Evolutionary conservation across 352 stramenopile genomes (phyloP), one percentile per base, ranked within the genome.

Genomic region (Pythium coloratum): DNA sequence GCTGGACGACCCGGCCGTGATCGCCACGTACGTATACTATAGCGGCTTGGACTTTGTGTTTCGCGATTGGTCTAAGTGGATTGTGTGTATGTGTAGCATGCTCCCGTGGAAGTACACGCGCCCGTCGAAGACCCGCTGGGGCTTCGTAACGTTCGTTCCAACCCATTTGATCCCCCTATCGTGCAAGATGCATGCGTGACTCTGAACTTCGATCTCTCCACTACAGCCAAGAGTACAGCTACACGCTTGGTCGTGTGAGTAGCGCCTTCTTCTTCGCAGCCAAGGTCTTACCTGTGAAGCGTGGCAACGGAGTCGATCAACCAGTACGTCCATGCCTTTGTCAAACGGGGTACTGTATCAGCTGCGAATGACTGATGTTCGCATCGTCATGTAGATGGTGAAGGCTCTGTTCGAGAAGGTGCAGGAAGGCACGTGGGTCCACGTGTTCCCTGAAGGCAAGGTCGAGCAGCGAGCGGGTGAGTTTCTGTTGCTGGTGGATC

Each of bases 371-470:
- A 32, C 46, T 53, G n/a, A 53, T 9, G 8, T 8, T 4, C 9
- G 18, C 32, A 8, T 5, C 54, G 34, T 20, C 58, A 26, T 66
- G 2, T 60, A 92, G 77, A 92, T 95, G 80, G 71, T 96, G 1
- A 69, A 80, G 59, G 68, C 78, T 12, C 79, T 96, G 55, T 95
- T 94, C 55, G 70, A 96, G 47, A 91, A 93, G 59, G 79, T 93
- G 20, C 76, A 93, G 55, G 58, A 83, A 10, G 89, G 89, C 14
- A 62, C 84, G 18, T 96, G 89, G 89, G 82, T 96, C 4, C 89
- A 96, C 69, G 88, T 96, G 61, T 96, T 95, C 59, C 89, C 89
- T 0, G 89, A 96, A 75, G 89, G 89, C 59, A 91, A 92, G 62
- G 93, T 95, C 64, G 81, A 85, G 7, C 87, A 95, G 69, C 47